A percentile compares a stretch with the other conserved stretches of the same genome.
Conservation (phyloP, 2,329 filamentous ascomycete species). For the Xylaria sp. region DNA sequence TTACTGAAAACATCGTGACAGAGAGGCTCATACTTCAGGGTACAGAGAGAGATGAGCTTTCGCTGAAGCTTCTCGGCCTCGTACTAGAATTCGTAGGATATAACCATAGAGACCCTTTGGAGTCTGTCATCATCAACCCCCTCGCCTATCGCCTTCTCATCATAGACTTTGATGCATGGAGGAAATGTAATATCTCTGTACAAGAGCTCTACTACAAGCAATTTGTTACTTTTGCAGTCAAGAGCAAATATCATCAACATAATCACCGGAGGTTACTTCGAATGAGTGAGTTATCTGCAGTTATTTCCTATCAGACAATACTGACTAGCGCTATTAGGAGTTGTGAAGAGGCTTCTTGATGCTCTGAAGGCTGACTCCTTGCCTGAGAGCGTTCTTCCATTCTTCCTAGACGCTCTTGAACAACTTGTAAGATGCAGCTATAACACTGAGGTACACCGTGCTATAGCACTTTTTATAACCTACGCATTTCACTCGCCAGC, state of each 20-base stretch:
- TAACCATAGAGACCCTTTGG: slow-evolving; percentile 78
- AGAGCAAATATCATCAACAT: slow-evolving; percentile 91
- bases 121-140: slow-evolving; percentile 95
- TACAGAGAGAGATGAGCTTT: slow-evolving; percentile 65
- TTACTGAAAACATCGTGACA: slow-evolving; percentile 49
- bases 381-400: slow-evolving; percentile 73
- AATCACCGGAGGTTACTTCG: slow-evolving; percentile 86
- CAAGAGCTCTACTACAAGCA: slow-evolving; percentile 94
- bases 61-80: slow-evolving; percentile 75
- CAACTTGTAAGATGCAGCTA: slow-evolving; percentile 82
- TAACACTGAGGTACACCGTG: slow-evolving; percentile 85
- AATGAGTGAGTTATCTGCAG: slow-evolving; percentile 75
- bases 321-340: slow-evolving; percentile 63
- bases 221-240: slow-evolving; percentile 86
- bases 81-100: slow-evolving; percentile 91
- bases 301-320: slow-evolving; percentile 29
- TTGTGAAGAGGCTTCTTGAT: slow-evolving; percentile 89
- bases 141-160: slow-evolving; percentile 91
- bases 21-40: slow-evolving; percentile 58
- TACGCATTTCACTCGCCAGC: slow-evolving; percentile 79
- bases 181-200: slow-evolving; percentile 77
- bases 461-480: slow-evolving; percentile 90
- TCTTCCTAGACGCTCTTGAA: slow-evolving; percentile 82
- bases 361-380: slow-evolving; percentile 88
- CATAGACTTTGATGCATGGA: slow-evolving; percentile 94